These are phyloP conservation scores for Mortierella sp. DNA, from an alignment of 371 early-diverging fungal genomes.

Conservation along the genomic window DNA sequence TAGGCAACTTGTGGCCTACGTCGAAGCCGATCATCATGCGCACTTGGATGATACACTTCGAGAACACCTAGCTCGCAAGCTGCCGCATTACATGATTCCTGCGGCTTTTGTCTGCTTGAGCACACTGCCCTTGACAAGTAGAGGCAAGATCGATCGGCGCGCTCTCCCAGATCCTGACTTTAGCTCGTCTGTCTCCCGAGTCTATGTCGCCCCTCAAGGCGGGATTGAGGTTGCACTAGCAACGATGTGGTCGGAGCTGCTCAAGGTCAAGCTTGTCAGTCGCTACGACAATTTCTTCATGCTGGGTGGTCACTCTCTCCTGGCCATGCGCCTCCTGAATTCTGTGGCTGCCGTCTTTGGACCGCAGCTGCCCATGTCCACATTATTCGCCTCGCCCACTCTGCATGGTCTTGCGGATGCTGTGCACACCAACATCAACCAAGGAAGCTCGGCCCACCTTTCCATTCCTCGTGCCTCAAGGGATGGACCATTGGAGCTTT, in stretches of 20 bases:
- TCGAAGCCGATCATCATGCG: background rate
- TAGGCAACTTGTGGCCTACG: conserved; percentile 24
- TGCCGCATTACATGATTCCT: conserved; percentile 7
- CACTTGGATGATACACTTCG: background rate
- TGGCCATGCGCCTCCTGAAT: conserved; percentile 2
- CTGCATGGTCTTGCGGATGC: background rate
- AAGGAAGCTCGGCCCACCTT: background rate
- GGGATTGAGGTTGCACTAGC: conserved; percentile 11
- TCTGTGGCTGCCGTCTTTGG: background rate
- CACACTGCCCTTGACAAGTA: background rate
- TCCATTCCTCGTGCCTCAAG: background rate
- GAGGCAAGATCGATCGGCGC: conserved; percentile 3
- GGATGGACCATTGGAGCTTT: background rate
- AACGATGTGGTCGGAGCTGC: conserved; percentile 6
- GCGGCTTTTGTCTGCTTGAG: background rate
- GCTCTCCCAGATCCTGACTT: background rate
- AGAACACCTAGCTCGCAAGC: background rate
- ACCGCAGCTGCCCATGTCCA: background rate
- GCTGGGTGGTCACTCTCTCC: conserved; percentile 20
- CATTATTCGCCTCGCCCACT: background rate
- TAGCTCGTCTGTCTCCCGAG: background rate
- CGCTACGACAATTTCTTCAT: conserved; percentile 24
- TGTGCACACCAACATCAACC: too few species aligned
- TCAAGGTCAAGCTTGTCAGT: background rate
- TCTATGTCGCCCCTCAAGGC: conserved; percentile 7